phyloP scores from a whole-genome alignment of 2,329 filamentous ascomycete species.

The Exutisphaerella laricina region DNA sequence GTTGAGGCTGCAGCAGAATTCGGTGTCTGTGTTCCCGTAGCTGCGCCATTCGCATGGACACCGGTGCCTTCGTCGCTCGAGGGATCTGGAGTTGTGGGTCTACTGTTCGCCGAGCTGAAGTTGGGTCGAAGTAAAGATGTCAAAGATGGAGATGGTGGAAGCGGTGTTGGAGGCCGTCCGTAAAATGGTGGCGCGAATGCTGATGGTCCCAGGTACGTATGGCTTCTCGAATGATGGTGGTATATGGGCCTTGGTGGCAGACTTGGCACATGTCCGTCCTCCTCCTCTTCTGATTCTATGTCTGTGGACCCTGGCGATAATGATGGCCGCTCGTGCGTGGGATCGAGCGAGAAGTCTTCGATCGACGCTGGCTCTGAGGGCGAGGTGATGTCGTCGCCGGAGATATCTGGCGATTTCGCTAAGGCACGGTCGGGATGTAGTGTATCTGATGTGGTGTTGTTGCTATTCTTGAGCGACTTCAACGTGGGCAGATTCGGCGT shows the following conservation, averaged over 20 bases:
- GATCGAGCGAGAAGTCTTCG: constrained; percentile 35
- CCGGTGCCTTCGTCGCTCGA: constrained; percentile 67
- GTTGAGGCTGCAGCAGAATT: constrained; percentile 57
- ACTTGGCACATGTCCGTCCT: constrained; percentile 28
- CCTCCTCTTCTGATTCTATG: constrained; percentile 26
- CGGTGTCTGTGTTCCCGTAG: constrained; percentile 37
- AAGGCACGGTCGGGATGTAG: constrained; percentile 12
- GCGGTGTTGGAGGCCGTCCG: constrained; percentile 87
- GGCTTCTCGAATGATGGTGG: constrained; percentile 39
- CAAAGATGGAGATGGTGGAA: constrained; percentile 86
- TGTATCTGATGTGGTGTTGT: constrained; percentile 9
- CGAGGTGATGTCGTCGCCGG: constrained; percentile 28
- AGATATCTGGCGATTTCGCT: constrained; percentile 15
- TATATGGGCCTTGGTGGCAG: constrained; percentile 36
- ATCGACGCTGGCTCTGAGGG: constrained; percentile 38
- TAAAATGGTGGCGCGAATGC: constrained; percentile 82
- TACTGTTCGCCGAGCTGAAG: constrained; percentile 62
- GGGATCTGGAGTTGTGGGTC: constrained; percentile 88
- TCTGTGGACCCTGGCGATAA: constrained; percentile 29
- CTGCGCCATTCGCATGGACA: constrained; percentile 20
- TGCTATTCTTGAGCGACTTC: constrained; percentile 28
- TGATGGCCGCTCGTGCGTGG: constrained; percentile 24
- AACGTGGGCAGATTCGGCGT: constrained; percentile 44
- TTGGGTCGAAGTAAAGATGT: constrained; percentile 79
- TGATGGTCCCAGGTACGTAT: constrained; percentile 40